Evolutionary conservation across 2,329 filamentous ascomycete species (phyloP).

Genomic region (Penicillium sp.): DNA sequence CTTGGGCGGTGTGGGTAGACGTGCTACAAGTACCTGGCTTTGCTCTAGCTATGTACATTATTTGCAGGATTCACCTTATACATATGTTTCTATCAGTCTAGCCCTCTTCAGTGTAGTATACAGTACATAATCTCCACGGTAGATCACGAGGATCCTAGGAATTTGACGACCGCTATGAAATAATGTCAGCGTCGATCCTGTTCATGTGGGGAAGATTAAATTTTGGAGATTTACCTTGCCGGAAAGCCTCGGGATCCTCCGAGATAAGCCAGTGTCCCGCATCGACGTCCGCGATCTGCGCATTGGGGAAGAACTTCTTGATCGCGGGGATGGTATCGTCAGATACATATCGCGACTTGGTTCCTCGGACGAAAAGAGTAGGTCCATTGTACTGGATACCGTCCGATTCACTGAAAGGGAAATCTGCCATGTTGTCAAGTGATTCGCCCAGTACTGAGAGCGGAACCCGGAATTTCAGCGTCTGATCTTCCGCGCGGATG

Average conservation of each 20-base stretch:
- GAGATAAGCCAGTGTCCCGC: slow-evolving; percentile 46
- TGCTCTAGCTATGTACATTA: too few species aligned
- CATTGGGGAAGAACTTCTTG: slow-evolving; percentile 41
- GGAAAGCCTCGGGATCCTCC: slow-evolving; percentile 43
- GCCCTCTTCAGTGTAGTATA: background rate
- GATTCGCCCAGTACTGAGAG: slow-evolving; percentile 63
- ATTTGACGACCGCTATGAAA: slow-evolving; percentile 32
- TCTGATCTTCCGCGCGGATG: slow-evolving; percentile 51
- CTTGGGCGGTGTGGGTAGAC: too few species aligned
- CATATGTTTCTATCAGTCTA: background rate
- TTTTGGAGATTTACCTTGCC: slow-evolving; percentile 27
- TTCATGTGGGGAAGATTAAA: background rate
- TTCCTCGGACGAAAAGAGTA: slow-evolving; percentile 65
- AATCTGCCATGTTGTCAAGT: slow-evolving; percentile 75
- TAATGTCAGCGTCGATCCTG: slow-evolving; percentile 8
- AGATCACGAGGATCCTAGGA: slow-evolving; percentile 23
- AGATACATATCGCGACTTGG: slow-evolving; percentile 39
- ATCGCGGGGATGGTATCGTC: slow-evolving; percentile 40
- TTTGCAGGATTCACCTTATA: background rate
- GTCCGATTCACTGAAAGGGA: slow-evolving; percentile 75
- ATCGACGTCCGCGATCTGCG: slow-evolving; percentile 39
- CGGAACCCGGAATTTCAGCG: slow-evolving; percentile 73
- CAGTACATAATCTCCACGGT: background rate
- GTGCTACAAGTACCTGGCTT: too few species aligned
- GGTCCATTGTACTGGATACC: slow-evolving; percentile 66